These are phyloP conservation scores for Sarocladiaceae sp. DNA, from an alignment of 2,329 filamentous ascomycete species.

Conservation along the genomic window DNA sequence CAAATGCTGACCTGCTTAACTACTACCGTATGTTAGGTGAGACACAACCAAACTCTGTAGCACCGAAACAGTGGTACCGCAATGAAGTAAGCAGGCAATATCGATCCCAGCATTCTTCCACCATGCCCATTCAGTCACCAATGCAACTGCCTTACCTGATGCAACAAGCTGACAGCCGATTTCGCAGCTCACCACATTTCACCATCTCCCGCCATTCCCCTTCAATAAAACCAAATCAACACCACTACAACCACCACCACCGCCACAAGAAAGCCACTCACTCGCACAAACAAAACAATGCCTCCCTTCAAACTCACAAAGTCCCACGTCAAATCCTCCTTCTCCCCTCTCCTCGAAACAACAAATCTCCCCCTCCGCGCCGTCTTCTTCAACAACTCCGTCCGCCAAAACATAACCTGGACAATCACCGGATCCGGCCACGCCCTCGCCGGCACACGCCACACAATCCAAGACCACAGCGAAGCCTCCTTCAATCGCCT, in stretches of 20 bases:
- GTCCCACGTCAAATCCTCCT: constrained; percentile 15
- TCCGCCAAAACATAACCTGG: constrained; percentile 16
- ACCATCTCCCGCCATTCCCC: not conserved
- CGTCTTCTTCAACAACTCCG: constrained; percentile 16
- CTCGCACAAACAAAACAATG: too few relatives aligned
- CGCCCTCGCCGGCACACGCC: constrained; percentile 19
- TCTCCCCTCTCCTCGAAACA: constrained; percentile 17
- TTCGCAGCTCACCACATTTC: too few relatives aligned
- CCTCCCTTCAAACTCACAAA: constrained; percentile 18
- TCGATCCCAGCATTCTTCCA: too few relatives aligned
- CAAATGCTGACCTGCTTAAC: too few relatives aligned
- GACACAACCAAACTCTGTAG: too few relatives aligned
- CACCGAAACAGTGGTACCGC: too few relatives aligned
- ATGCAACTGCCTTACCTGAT: too few relatives aligned
- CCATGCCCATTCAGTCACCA: too few relatives aligned
- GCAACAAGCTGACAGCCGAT: too few relatives aligned
- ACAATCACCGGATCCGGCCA: constrained; percentile 19
- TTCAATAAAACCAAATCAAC: not conserved
- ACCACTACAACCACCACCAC: not conserved
- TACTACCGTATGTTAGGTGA: too few relatives aligned
- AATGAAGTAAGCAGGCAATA: too few relatives aligned
- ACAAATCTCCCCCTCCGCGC: constrained; percentile 12
- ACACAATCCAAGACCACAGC: constrained; percentile 15
- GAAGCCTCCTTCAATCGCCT: constrained; percentile 17
- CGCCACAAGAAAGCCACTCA: too few relatives aligned